Base-by-base conservation (phyloP, 352 stramenopile genomes). In the Pseudoperonospora humuli region DNA sequence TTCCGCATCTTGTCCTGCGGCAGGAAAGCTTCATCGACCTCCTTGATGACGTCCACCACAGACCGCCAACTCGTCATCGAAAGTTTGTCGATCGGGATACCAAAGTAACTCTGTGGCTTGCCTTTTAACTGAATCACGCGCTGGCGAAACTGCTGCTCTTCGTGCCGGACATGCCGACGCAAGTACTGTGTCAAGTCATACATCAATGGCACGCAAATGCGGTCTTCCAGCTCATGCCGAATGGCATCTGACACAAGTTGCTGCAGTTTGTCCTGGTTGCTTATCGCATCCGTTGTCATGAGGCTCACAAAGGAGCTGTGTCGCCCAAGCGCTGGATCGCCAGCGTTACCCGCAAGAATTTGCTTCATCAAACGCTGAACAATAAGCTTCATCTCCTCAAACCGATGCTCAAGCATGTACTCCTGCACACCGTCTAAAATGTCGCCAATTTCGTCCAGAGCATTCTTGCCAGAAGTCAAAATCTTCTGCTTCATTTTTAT, bases 401-500 rank as follows among this genome's bases (percentile, higher is more conserved):
- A 88, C 0, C 80, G 76, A 36, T 92, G 77, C 45, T 89, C 75
- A 2, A 92, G 69, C 80, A 92, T 92, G 29, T 92, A 89, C 51
- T 87, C 75, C 52, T 92, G 80, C 7, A 92, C 73, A 26, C 64
- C 75, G 36, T 92, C 80, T 23, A 92, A 66, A 40, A 89, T 82
- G 7, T 84, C 70, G 5, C 75, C 80, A 9, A 89, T 67, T 42
- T 86, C 75, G 41, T 92, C 67, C 7, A 92, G 39, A 24, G 86
- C 27, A 39, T 80, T 81, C 43, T 74, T 75, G 14, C 63, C 57
- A 7, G 56, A 49, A 10, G 70, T 72, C 0, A 70, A 62, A 11
- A 61, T 61, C 39, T 55, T 70, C 7, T 64, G 54, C 34, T 63
- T 67, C 34, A 82, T 57, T 50, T 89, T 89, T 4, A 45, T 26